Evolutionary conservation across 148 eudicot genomes (phyloP), one percentile per base, ranked within the genome.

Genomic region (Heliosperma pusillum): DNA sequence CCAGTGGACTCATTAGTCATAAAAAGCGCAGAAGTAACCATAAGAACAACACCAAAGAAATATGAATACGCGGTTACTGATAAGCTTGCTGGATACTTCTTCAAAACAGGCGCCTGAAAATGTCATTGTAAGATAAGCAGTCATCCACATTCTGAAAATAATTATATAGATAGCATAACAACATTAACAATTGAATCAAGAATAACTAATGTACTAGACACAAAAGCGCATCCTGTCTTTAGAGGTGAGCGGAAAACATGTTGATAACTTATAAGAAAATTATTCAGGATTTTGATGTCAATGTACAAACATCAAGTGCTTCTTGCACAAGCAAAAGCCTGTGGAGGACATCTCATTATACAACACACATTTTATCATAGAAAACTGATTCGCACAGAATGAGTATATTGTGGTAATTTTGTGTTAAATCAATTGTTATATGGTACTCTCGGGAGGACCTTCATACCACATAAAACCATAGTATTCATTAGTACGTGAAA

Each of bases 61-160:
- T 91, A 94, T 47, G 98, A 92, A 87, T 86, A 94, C 58, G 97
- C 98, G 47, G 98, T 94, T 80, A 94, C 84, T 20, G 98, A 94
- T 74, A 94, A 81, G 82, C 89, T 90, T 85, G 98, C 97, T 71
- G 98, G 98, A 82, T 92, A 94, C 73, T 84, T 89, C 72, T 88
- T 90, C 47, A 94, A 77, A 80, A 94, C 76, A 29, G 93, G 91
- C 80, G 97, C 97, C 98, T 94, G 90, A 71, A 83, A 85, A 59
- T 27, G 65, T 69, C 60, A 72, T 9, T 67, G 24, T 75, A 47
- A 69, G n/a, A 50, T 52, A 55, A 73, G 81, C 71, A 55, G 72
- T 63, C 68, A 72, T 40, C 70, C 40, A 65, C 66, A 50, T 55
- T 17, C 27, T 36, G n/a, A 20, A 13, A 11, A 40, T n/a, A 47